Base-by-base conservation (phyloP, 176 grass and related monocot species). In the Raddia distichophylla region DNA sequence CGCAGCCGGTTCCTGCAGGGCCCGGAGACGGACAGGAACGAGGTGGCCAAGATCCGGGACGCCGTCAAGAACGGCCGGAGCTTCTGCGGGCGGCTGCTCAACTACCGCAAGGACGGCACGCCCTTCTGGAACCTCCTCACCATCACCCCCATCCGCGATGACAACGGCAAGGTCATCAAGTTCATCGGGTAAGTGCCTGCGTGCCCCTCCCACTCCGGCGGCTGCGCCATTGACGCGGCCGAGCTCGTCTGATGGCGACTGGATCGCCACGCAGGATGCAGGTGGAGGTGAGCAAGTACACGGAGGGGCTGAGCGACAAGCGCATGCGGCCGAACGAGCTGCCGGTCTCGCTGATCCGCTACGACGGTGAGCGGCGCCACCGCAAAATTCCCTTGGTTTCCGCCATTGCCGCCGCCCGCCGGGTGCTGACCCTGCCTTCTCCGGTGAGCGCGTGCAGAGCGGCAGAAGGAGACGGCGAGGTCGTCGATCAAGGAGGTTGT, bases 281-380 rank as follows among this genome's bases (percentile, higher is more conserved):
- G 17, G 96, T 99, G 82, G 96, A 99, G 96, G 96, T 99, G 71
- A 99, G 93, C 88, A 99, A 99, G 83, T 93, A 95, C 79, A 99
- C 91, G 82, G 96, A 99, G 85, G 96, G 96, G 71, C 76, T 93
- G 33, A 99, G 87, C 78, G 91, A 99, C 27, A 99, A 93, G 88
- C 88, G 60, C 19, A 77, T 99, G 83, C 87, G 96, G 18, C 96
- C 96, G 62, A 99, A 99, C 84, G 90, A 92, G 67, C 55, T 99
- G 87, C 96, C 96, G 20, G 89, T 99, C 45, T 99, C 96, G n/a
- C 82, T 99, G 62, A 99, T 99, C 69, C 96, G 69, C 55, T 99
- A 99, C 56, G 96, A 99, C 75, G 82, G 96, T 95, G 67, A 98
- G 83, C 61, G 8, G 1, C 19, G n/a, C 32, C 16, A 19, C 52